Percentiles rank a stretch among this genome's conserved stretches.
Conservation (phyloP, 2,329 filamentous ascomycete genomes). For the Xylariaceae sp. region DNA sequence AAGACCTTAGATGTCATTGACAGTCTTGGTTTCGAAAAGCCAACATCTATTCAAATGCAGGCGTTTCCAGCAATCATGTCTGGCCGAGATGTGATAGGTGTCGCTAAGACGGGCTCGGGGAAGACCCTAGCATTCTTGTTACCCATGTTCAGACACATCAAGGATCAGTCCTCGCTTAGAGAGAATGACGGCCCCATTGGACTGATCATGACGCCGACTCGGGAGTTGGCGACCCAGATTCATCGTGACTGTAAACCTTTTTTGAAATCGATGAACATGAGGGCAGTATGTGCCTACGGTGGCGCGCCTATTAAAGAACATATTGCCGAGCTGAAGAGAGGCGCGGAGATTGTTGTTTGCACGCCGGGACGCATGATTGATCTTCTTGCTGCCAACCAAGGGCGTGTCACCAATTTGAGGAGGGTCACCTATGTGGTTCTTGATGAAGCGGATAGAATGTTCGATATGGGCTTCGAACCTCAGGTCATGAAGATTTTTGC, state of each 20-base stretch:
- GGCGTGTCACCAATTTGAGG: constrained; percentile 86
- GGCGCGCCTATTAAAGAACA: constrained; percentile 96
- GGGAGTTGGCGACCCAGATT: constrained; percentile 91
- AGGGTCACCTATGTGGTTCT: constrained; percentile 92
- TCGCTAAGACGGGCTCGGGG: constrained; percentile 95
- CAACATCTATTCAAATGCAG: constrained; percentile 92
- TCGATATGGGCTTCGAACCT: constrained; percentile 98
- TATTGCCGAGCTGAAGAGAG: constrained; percentile 92
- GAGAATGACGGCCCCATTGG: constrained; percentile 83
- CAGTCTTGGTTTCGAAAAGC: constrained; percentile 76
- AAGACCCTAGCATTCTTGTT: constrained; percentile 95
- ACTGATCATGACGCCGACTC: constrained; percentile 88
- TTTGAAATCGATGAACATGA: constrained; percentile 77
- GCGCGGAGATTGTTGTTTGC: constrained; percentile 90
- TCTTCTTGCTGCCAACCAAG: constrained; percentile 85
- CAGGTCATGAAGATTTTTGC: constrained; percentile 96
- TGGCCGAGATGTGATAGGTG: constrained; percentile 89
- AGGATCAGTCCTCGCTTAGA: constrained; percentile 80
- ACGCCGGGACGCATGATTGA: constrained; percentile 96
- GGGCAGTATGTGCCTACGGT: constrained; percentile 88
- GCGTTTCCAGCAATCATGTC: constrained; percentile 95
- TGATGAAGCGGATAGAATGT: constrained; percentile 98
- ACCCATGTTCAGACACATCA: constrained; percentile 97
- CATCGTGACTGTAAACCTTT: constrained; percentile 94
- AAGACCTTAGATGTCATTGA: constrained; percentile 84